Percentiles rank a stretch among this genome's conserved stretches.
Evolutionary conservation across 257 asterid genomes (phyloP).

Genomic region (Verbascum thapsus): DNA sequence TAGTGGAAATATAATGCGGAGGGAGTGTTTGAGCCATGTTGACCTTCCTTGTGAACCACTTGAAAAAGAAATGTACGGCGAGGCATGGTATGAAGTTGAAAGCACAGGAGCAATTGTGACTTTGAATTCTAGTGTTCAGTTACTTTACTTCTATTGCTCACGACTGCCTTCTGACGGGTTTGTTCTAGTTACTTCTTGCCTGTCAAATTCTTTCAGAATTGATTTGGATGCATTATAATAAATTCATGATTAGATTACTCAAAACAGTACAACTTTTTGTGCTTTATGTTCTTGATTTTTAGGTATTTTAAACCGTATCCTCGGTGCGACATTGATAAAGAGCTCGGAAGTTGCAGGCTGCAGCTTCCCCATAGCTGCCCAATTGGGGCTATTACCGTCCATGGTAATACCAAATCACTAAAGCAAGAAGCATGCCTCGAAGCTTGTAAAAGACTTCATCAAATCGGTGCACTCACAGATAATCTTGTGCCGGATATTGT

Average conservation of each 20-base stretch:
- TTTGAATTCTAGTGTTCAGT: constrained; percentile 59
- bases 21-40: constrained; percentile 60
- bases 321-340: constrained; percentile 50
- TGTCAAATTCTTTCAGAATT: not conserved
- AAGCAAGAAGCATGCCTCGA: constrained; percentile 80
- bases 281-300: constrained; percentile 17
- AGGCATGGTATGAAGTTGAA: constrained; percentile 58
- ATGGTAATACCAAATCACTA: constrained; percentile 43
- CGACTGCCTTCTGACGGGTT: constrained; percentile 86
- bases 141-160: constrained; percentile 76
- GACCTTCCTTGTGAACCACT: constrained; percentile 67
- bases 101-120: constrained; percentile 65
- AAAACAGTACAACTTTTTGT: not conserved
- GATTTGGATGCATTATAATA: not conserved
- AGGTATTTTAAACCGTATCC: constrained; percentile 85
- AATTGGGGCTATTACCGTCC: constrained; percentile 40
- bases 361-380: constrained; percentile 77
- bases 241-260: not conserved
- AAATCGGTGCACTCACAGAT: constrained; percentile 61
- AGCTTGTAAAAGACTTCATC: constrained; percentile 85
- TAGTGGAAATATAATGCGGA: constrained; percentile 70
- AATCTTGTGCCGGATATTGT: constrained; percentile 74
- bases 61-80: constrained; percentile 39
- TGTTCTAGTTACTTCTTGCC: constrained; percentile 21
- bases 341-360: constrained; percentile 46